Percentiles rank a stretch among this genome's conserved stretches.
phyloP scores from a whole-genome alignment of 257 asterid genomes.

The Voacanga thouarsii region DNA sequence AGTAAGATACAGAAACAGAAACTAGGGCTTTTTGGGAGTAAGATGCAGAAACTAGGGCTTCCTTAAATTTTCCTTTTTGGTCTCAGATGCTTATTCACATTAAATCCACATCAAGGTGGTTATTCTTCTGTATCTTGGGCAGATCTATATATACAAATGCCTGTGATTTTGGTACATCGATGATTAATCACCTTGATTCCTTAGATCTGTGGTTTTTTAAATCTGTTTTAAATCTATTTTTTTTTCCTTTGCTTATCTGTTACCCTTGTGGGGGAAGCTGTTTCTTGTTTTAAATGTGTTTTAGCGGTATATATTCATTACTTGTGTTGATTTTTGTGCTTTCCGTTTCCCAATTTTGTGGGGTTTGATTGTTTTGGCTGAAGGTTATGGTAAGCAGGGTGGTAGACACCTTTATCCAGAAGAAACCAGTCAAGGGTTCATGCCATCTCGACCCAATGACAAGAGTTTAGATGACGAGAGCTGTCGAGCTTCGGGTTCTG shows the following conservation, averaged over 20 bases:
- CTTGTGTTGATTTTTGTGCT: conserved; percentile 29
- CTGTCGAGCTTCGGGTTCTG: conserved; percentile 51
- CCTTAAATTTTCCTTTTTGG: background rate
- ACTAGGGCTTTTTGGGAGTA: background rate
- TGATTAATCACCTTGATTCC: conserved; percentile 7
- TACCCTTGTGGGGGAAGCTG: background rate
- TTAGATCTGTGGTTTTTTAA: conserved; percentile 32
- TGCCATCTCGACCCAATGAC: conserved; percentile 67
- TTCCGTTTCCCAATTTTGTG: conserved; percentile 20
- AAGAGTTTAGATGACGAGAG: conserved; percentile 66
- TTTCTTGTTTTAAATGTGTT: background rate
- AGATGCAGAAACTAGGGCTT: background rate
- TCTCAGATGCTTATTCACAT: background rate
- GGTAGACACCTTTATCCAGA: conserved; percentile 74
- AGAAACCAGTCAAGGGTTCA: conserved; percentile 59
- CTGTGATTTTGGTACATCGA: conserved; percentile 8
- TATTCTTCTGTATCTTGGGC: conserved; percentile 20
- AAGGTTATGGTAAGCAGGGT: conserved; percentile 99
- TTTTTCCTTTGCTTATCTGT: background rate
- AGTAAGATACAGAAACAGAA: background rate
- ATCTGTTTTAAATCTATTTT: conserved; percentile 5
- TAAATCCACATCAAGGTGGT: background rate
- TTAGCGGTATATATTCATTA: conserved; percentile 17
- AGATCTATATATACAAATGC: conserved; percentile 42
- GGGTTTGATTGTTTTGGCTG: conserved; percentile 44